These are phyloP conservation scores for Pleurotus djamor DNA, from an alignment of 768 basidiomycete genomes.

Conservation along the genomic window DNA sequence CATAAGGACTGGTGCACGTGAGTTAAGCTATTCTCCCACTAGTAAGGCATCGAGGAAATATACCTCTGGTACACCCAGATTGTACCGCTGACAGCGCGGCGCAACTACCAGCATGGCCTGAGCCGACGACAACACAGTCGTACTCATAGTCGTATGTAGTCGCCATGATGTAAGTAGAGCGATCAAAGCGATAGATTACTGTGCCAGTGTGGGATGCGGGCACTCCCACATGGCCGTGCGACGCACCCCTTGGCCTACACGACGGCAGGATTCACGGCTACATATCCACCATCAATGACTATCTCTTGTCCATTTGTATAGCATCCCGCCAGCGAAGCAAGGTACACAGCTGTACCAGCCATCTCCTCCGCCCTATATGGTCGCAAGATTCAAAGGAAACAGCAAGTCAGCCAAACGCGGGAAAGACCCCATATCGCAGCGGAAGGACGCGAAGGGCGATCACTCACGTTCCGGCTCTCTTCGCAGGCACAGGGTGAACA, in stretches of 20 bases:
- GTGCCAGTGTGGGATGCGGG: too few relatives aligned
- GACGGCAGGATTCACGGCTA: conserved; percentile 67
- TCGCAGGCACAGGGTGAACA: conserved; percentile 58
- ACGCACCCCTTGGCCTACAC: conserved; percentile 18
- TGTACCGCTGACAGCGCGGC: conserved; percentile 62
- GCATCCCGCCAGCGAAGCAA: conserved; percentile 69
- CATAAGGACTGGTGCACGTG: conserved; percentile 41
- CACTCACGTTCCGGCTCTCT: conserved; percentile 65
- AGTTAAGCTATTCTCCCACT: not conserved
- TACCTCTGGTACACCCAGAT: conserved; percentile 52
- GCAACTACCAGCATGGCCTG: conserved; percentile 67
- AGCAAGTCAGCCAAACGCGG: not conserved
- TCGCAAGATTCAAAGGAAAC: not conserved
- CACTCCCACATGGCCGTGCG: not conserved
- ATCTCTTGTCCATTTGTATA: conserved; percentile 82
- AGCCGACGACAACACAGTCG: conserved; percentile 64
- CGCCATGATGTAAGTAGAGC: too few relatives aligned
- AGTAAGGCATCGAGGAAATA: conserved; percentile 6
- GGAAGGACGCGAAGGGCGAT: too few relatives aligned
- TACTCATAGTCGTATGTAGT: conserved; percentile 16
- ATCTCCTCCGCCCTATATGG: conserved; percentile 61
- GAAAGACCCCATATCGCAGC: too few relatives aligned
- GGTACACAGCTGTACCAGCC: conserved; percentile 75
- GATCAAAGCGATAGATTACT: too few relatives aligned
- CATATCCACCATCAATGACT: conserved; percentile 72